Conservation (phyloP, 108 stramenopile genomes). For the Thalassiosira profunda region DNA sequence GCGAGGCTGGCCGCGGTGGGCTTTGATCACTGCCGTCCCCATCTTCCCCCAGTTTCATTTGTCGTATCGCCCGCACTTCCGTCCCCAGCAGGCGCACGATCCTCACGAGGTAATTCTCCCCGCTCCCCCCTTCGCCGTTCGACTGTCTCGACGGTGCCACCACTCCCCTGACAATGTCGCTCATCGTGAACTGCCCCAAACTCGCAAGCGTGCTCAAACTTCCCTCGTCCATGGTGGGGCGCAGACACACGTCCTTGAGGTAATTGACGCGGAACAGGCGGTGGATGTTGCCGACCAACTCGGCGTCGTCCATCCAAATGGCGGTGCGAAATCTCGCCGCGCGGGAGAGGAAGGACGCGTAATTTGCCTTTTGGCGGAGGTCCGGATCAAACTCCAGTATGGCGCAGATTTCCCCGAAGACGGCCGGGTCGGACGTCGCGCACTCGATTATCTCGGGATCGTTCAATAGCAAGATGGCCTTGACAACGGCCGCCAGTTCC, state of each 20-base stretch:
- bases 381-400: conserved; percentile 89
- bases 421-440: conserved; percentile 62
- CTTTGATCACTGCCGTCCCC: conserved; percentile 20
- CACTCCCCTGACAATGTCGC: conserved; percentile 87
- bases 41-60: conserved; percentile 60
- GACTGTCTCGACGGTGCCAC: conserved; percentile 32
- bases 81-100: conserved; percentile 68
- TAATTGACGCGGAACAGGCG: conserved; percentile 86
- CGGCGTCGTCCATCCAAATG: conserved; percentile 73
- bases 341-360: conserved; percentile 77
- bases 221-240: conserved; percentile 92
- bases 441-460: conserved; percentile 89
- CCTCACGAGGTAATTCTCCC: conserved; percentile 69
- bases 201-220: conserved; percentile 82
- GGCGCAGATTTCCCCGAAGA: conserved; percentile 77
- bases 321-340: conserved; percentile 84
- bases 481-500: conserved; percentile 70
- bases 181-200: conserved; percentile 80
- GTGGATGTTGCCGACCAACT: conserved; percentile 74
- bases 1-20: no score
- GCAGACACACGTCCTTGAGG: conserved; percentile 76
- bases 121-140: background rate
- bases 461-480: conserved; percentile 85
- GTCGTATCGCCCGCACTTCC: conserved; percentile 63
- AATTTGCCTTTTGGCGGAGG: conserved; percentile 80